Conservation (phyloP, 2,329 filamentous ascomycete genomes). For the Ceratocystis alfenasii region DNA sequence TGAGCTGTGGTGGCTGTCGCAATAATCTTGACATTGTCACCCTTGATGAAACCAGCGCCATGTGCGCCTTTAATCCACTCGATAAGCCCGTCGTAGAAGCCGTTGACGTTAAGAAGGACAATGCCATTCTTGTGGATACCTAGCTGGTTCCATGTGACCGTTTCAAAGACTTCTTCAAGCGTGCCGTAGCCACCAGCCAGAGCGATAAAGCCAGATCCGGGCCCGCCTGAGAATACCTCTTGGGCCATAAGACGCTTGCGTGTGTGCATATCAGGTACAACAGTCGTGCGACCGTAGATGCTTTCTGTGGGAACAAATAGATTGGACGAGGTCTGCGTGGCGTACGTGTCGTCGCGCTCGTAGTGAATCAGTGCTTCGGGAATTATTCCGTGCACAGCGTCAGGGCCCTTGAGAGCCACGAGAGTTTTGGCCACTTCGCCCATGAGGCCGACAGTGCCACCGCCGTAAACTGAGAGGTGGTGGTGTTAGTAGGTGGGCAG, state of each 20-base stretch:
- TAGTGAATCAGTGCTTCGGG: constrained; percentile 70
- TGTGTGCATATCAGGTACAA: constrained; percentile 92
- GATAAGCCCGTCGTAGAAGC: constrained; percentile 83
- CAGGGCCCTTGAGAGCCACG: constrained; percentile 67
- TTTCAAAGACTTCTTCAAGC: constrained; percentile 87
- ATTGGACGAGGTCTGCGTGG: constrained; percentile 25
- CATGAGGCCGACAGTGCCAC: constrained; percentile 91
- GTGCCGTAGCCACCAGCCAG: constrained; percentile 86
- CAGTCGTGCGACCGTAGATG: constrained; percentile 69
- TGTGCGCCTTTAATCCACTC: constrained; percentile 70
- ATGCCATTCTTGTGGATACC: constrained; percentile 77
- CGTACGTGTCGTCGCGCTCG: constrained; percentile 55
- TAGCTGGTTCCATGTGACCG: constrained; percentile 88
- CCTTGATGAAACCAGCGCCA: constrained; percentile 61
- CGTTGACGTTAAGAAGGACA: constrained; percentile 73
- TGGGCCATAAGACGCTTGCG: constrained; percentile 88
- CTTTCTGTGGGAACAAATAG: constrained; percentile 44
- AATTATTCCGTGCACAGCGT: constrained; percentile 84
- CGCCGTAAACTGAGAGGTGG: constrained; percentile 63
- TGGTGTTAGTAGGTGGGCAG: not conserved
- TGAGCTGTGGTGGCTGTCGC: constrained; percentile 61
- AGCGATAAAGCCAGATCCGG: constrained; percentile 79
- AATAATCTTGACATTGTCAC: constrained; percentile 61
- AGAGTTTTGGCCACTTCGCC: constrained; percentile 82
- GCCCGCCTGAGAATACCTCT: constrained; percentile 69